Evolutionary conservation across 139 green algal genomes (phyloP), one percentile per base, ranked within the genome.

Genomic region (Desmodesmus armatus): DNA sequence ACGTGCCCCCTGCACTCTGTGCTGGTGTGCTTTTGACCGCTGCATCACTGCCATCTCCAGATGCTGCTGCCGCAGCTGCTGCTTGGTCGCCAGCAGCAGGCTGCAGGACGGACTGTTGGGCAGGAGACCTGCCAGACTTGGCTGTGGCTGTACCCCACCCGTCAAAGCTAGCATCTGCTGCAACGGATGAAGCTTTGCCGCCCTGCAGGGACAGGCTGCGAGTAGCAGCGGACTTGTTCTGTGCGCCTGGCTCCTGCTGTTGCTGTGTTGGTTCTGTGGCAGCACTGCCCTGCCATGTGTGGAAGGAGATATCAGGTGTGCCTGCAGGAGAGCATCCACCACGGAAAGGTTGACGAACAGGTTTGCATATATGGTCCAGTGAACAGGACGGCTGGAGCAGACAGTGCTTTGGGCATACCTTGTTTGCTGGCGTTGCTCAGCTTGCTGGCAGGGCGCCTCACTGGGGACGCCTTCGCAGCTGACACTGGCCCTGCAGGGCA

Each of bases 371-470:
- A 19, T 23, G 58, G 23, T 67, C 21, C 58, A 67, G n/a, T n/a
- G n/a, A n/a, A n/a, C n/a, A n/a, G n/a, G n/a, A n/a, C n/a, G n/a
- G 47, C 47, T 55, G 47, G 7, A 55, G 47, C 7, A 55, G 63
- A 7, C 39, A 4, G 1, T 53, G 65, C 9, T 72, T 31, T 13
- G 27, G 15, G n/a, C 74, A 27, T 51, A 81, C 74, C 74, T 70
- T 49, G 49, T 39, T 81, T 81, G 74, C 74, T 67, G 33, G 35
- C 74, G 35, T 47, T 81, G 74, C 74, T 81, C 9, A 70, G 47
- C 74, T 51, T 67, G 49, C 33, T 23, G 9, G n/a, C n/a, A n/a
- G n/a, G n/a, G n/a, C n/a, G n/a, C n/a, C 49, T 47, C 19, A 13
- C 6, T 39, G 74, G 74, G 2, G 74, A 81, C 1, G 25, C 27